These are phyloP conservation scores for Kwoniella sp. DNA, from an alignment of 768 basidiomycete genomes.

Conservation along the genomic window DNA sequence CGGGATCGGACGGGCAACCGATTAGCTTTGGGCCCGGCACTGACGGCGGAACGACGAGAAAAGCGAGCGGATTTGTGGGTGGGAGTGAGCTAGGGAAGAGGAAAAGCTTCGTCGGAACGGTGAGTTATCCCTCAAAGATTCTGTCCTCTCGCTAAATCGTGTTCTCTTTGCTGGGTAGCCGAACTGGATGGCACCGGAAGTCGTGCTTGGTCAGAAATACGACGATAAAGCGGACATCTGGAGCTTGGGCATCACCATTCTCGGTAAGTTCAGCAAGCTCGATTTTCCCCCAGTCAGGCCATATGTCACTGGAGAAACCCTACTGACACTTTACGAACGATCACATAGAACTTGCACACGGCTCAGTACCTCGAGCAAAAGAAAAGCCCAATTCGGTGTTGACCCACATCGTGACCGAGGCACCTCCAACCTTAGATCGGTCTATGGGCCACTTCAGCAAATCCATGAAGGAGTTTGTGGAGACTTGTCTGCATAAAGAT, in stretches of 20 bases:
- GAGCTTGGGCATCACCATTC: slow-evolving; percentile 93
- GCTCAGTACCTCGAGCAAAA: slow-evolving; percentile 79
- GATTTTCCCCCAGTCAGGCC: background rate
- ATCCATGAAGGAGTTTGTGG: slow-evolving; percentile 79
- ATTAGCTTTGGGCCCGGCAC: slow-evolving; percentile 15
- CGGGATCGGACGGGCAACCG: background rate
- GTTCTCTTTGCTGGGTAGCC: slow-evolving; percentile 60
- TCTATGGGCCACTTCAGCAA: slow-evolving; percentile 68
- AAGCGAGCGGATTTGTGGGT: slow-evolving; percentile 5
- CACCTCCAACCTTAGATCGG: slow-evolving; percentile 74
- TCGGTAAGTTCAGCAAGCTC: slow-evolving; percentile 54
- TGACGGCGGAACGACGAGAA: background rate
- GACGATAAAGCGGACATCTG: slow-evolving; percentile 85
- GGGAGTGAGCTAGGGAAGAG: slow-evolving; percentile 60
- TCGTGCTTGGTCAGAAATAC: slow-evolving; percentile 80
- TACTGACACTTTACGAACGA: background rate
- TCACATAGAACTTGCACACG: slow-evolving; percentile 71
- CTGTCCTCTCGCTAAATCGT: background rate
- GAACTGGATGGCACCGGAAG: slow-evolving; percentile 96
- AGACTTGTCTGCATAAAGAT: slow-evolving; percentile 80
- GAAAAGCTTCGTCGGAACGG: slow-evolving; percentile 87
- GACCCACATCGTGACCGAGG: slow-evolving; percentile 75
- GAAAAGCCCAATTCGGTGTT: slow-evolving; percentile 74
- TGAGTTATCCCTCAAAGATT: slow-evolving; percentile 10
- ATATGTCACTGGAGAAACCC: background rate